Base-by-base conservation (phyloP, 306 rosid genomes). In the Prunus mira region DNA sequence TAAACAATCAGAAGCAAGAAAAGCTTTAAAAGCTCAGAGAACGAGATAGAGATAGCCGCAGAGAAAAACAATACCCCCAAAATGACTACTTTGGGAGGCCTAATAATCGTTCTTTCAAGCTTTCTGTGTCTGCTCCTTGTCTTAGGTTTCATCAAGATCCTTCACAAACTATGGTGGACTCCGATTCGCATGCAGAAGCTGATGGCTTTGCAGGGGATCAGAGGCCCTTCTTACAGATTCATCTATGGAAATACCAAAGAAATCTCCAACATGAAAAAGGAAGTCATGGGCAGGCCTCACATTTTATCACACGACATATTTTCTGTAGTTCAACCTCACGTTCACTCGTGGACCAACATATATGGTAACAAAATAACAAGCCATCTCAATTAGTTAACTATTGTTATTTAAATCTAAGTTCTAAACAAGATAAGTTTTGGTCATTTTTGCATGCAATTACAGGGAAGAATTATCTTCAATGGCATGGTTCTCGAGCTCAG, bases 151-250 rank as follows among this genome's bases (percentile, higher is more conserved):
- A 61, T 61, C 66, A 61, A 61, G 20, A 27, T 61, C 20, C 19
- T 61, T 61, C 41, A 28, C 0, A 61, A 28, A 15, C 66, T 27
- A 27, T 61, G 66, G 66, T 61, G 66, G 66, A 28, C 66, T 27
- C 66, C 66, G 66, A 61, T 18, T 27, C 66, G 66, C 19, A 6
- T 61, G 2, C 66, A 14, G 43, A 61, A 27, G n/a, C 38, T 13
- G 43, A 61, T 61, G 66, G 38, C 41, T 61, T 28, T 27, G 41
- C 66, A 61, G 66, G 66, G 66, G 11, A 61, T 61, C 66, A 61
- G 4, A 61, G 66, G 66, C 43, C 66, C 66, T 27, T 38, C 66
- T 61, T 61, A 61, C 66, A 27, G n/a, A 27, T 12, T 61, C 18
- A 6, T 61, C 41, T 11, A 61, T 7, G 66, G 43, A 27, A 61